Percentiles rank a stretch among this genome's conserved stretches.
phyloP scores from a whole-genome alignment of 2,329 filamentous ascomycete species.

The Venturia oleaginea region DNA sequence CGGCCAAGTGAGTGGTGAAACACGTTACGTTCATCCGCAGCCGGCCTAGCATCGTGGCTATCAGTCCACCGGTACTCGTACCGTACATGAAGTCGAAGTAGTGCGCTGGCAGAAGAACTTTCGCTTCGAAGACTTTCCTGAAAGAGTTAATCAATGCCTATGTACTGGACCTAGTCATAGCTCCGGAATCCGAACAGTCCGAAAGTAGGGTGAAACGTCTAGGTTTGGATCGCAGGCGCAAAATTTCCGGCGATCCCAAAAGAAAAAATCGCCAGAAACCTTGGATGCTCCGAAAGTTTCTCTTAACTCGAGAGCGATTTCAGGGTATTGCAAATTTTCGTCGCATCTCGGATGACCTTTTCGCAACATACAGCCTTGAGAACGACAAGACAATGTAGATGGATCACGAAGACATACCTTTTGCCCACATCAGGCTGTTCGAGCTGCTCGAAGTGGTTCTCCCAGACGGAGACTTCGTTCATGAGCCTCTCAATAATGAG shows the following conservation, averaged over 20 bases:
- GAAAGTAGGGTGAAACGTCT: background rate
- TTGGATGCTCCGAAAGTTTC: background rate
- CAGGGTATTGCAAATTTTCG: background rate
- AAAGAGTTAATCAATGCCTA: background rate
- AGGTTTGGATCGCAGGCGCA: background rate
- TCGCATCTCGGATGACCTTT: background rate
- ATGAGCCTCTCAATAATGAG: slow-evolving; percentile 41
- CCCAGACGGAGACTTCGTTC: slow-evolving; percentile 38
- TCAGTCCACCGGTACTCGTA: slow-evolving; percentile 43
- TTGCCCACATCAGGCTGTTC: slow-evolving; percentile 24
- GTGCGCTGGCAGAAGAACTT: slow-evolving; percentile 40
- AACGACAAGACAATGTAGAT: background rate
- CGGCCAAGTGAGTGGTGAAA: no score
- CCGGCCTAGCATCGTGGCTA: slow-evolving; percentile 41
- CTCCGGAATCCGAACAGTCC: background rate
- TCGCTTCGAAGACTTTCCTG: slow-evolving; percentile 27
- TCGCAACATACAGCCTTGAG: background rate
- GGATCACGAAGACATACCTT: background rate
- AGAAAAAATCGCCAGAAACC: background rate
- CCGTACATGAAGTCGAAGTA: slow-evolving; percentile 48
- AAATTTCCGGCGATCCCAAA: background rate
- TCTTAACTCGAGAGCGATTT: background rate
- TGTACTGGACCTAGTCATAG: background rate
- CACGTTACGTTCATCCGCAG: slow-evolving; percentile 43
- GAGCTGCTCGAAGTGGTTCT: slow-evolving; percentile 30